Evolutionary conservation across 257 asterid species (phyloP), one percentile per base, ranked within the genome.

Genomic region (Eucommia ulmoides): DNA sequence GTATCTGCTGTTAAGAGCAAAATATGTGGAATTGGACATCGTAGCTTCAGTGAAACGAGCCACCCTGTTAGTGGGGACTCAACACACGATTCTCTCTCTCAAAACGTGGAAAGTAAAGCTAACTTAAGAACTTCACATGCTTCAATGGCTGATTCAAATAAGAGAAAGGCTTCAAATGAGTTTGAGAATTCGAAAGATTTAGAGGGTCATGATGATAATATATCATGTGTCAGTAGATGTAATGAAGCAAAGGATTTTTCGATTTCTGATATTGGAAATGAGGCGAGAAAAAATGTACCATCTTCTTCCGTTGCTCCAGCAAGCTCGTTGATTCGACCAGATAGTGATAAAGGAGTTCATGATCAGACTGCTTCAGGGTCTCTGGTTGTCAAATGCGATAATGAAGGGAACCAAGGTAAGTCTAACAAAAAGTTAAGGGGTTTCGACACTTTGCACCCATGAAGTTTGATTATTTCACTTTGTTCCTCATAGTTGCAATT

Each of bases 181-280:
- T 15, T 42, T 20, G n/a, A n/a, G 38, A 64, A 50, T 45, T 52
- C 47, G 52, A 70, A 71, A 65, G 71, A 63, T 71, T 63, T 65
- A 41, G 83, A 68, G 60, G 74, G 71, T 44, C 77, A 65, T 56
- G 82, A 67, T 68, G 83, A 81, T 67, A 66, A 64, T 76, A 58
- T 68, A 61, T 80, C 96, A 53, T 67, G 70, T 44, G 70, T 65
- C 23, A 66, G 67, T 58, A 78, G 66, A 65, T 64, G 65, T 21
- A 72, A 64, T 20, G 83, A 75, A 22, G 48, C 51, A 23, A 18
- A 16, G 20, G 62, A 63, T 52, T 56, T 66, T 24, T 52, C 59
- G 17, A 25, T 54, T 26, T 21, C 3, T 52, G 23, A 21, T 23
- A 53, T 46, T 22, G 33, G 23, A 41, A 63, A 33, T 55, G 71